These are phyloP conservation scores for Nakazawaea peltata DNA, from an alignment of 805 yeast genomes.

Conservation along the genomic window DNA sequence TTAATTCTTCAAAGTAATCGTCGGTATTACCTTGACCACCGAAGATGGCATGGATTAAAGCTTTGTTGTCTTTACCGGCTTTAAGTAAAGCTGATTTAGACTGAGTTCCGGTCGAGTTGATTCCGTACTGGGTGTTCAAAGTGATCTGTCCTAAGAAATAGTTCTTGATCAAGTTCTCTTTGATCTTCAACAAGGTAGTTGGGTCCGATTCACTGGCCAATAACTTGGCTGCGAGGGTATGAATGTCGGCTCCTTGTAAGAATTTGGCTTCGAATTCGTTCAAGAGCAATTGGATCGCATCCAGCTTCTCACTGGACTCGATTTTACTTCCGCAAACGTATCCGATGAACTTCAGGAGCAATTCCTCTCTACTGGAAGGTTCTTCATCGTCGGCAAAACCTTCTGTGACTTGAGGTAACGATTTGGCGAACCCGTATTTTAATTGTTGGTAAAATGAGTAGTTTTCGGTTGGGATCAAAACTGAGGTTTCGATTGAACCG, in stretches of 20 bases:
- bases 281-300: slow-evolving; percentile 61
- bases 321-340: slow-evolving; percentile 33
- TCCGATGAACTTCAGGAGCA: slow-evolving; percentile 79
- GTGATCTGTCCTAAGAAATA: slow-evolving; percentile 44
- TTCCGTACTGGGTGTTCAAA: slow-evolving; percentile 19
- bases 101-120: slow-evolving; percentile 2
- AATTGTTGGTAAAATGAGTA: slow-evolving; percentile 80
- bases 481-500: slow-evolving; percentile 82
- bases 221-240: slow-evolving; percentile 72
- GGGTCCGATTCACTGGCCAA: slow-evolving; percentile 50
- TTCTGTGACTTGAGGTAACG: slow-evolving; percentile 75
- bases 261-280: slow-evolving; percentile 81
- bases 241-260: slow-evolving; percentile 73
- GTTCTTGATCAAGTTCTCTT: slow-evolving; percentile 61
- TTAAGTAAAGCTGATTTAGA: slow-evolving; percentile 56
- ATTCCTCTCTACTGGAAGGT: slow-evolving; percentile 80
- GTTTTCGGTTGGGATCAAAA: slow-evolving; percentile 76
- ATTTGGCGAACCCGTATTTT: slow-evolving; percentile 74
- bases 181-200: slow-evolving; percentile 66
- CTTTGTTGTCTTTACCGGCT: slow-evolving; percentile 47
- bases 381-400: slow-evolving; percentile 82
- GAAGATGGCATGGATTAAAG: slow-evolving; percentile 74
- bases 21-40: slow-evolving; percentile 99
- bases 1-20: slow-evolving; percentile 93
- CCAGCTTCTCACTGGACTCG: slow-evolving; percentile 26